A percentile compares a stretch with the other conserved stretches of the same genome.
Conservation (phyloP, 805 yeast genomes). For the Maudiozyma barnettii region DNA sequence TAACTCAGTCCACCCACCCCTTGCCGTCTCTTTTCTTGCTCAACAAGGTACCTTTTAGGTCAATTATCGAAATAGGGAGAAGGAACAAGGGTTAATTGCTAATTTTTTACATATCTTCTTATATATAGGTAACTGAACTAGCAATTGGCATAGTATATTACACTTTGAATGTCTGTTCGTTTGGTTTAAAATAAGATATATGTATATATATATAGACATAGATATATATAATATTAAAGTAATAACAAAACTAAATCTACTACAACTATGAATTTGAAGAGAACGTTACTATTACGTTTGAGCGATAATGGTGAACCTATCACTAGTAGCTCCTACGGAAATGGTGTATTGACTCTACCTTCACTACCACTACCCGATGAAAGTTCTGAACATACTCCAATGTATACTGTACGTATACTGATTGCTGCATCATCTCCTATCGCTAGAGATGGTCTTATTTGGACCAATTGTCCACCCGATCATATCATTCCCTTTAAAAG, state of each 20-base stretch:
- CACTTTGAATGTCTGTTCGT: too few relatives aligned
- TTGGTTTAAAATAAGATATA: not conserved
- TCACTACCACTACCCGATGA: conserved; percentile 31
- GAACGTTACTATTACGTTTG: conserved; percentile 29
- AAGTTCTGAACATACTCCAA: conserved; percentile 33
- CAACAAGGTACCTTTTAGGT: too few relatives aligned
- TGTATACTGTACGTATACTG: conserved; percentile 47
- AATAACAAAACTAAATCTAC: not conserved
- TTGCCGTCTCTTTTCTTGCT: too few relatives aligned
- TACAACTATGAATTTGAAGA: conserved; percentile 9
- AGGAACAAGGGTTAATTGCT: too few relatives aligned
- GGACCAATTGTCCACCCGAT: conserved; percentile 61
- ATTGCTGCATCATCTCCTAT: conserved; percentile 70
- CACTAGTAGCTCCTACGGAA: conserved; percentile 23
- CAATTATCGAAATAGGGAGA: too few relatives aligned
- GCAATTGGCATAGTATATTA: too few relatives aligned
- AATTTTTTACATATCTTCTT: too few relatives aligned
- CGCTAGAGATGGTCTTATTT: conserved; percentile 58
- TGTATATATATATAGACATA: not conserved
- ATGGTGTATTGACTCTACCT: conserved; percentile 34
- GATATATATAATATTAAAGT: not conserved
- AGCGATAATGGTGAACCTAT: conserved; percentile 31
- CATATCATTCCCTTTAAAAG: conserved; percentile 43
- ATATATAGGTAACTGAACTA: too few relatives aligned
- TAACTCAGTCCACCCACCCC: too few relatives aligned